A percentile compares a stretch with the other conserved stretches of the same genome.
Conservation (phyloP, 2,329 filamentous ascomycete species). For the Verticillium zaregamsianum region DNA sequence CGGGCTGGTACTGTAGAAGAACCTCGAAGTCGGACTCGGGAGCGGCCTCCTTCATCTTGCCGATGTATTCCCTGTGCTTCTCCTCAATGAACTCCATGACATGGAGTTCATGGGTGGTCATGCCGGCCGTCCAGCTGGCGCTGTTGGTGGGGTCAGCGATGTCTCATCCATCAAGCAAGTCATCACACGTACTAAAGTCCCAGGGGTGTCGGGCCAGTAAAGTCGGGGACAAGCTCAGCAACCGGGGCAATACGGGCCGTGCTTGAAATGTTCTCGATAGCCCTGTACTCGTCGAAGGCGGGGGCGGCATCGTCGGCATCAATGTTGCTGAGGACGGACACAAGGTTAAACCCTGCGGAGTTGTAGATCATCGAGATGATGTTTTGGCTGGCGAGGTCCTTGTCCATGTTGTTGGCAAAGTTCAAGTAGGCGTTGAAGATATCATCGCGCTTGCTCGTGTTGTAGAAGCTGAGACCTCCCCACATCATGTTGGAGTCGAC, state of each 20-base stretch:
- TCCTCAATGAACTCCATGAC: slow-evolving; percentile 25
- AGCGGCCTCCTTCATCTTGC: slow-evolving; percentile 20
- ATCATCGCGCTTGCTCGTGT: slow-evolving; percentile 15
- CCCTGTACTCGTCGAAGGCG: slow-evolving; percentile 18
- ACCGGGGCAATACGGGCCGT: slow-evolving; percentile 18
- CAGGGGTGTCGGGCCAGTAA: slow-evolving; percentile 25
- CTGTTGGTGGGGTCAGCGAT: neutral
- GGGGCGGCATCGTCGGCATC: slow-evolving; percentile 16
- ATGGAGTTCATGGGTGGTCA: slow-evolving; percentile 20
- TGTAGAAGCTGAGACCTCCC: slow-evolving; percentile 22
- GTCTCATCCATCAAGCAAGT: too few species aligned
- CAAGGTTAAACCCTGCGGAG: slow-evolving; percentile 9
- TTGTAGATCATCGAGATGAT: slow-evolving; percentile 20
- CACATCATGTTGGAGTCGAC: slow-evolving; percentile 20
- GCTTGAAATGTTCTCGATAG: slow-evolving; percentile 16
- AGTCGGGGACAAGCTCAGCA: slow-evolving; percentile 22
- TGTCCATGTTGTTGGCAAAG: slow-evolving; percentile 20
- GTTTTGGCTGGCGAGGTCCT: slow-evolving; percentile 21
- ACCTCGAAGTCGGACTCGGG: slow-evolving; percentile 19
- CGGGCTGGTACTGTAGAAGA: slow-evolving; percentile 26
- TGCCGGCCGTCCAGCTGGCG: slow-evolving; percentile 28
- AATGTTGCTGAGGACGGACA: slow-evolving; percentile 21
- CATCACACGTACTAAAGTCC: slow-evolving; percentile 16
- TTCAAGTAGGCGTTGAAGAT: slow-evolving; percentile 22
- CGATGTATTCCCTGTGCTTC: slow-evolving; percentile 21